Evolutionary conservation across 352 stramenopile species (phyloP), one percentile per base, ranked within the genome.

Genomic region (Globisporangium abappressorium): DNA sequence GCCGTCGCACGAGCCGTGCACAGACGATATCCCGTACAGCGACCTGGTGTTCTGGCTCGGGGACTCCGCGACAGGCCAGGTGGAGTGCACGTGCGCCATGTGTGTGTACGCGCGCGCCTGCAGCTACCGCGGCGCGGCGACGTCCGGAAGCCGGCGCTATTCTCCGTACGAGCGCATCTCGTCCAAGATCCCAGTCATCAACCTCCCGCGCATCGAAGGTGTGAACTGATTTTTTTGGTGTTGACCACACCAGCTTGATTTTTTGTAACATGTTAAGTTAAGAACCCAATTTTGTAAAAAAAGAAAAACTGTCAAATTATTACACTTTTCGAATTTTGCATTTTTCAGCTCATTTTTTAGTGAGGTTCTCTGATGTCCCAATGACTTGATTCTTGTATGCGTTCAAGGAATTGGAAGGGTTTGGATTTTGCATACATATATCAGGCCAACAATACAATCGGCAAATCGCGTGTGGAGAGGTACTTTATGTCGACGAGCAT

Each of bases 21-120:
- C 73, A 0, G 81, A 78, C 56, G 81, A 86, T 34, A 87, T 89
- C 46, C 78, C 81, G 46, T 87, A 71, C 70, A 65, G 65, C 20
- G 79, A 89, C 43, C 68, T 87, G 28, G 76, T 89, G 9, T 89
- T 89, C 56, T 89, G 81, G 79, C 66, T 89, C 20, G 81, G 79
- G 18, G 77, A 87, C 62, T 53, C 59, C 22, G 72, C 69, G 38
- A 89, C 81, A 5, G 79, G 79, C 38, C 65, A 85, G 66, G 77
- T 87, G 14, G 62, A 79, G 18, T 89, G 78, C 57, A 74, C 72
- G 36, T 89, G 80, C 38, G 30, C 55, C 15, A 64, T 73, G 36
- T 89, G 80, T 58, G 43, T 54, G 15, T 58, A 59, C 28, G 64
- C 66, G 53, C 57, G 64, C 22, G 34, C 46, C 26, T 38, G 20